Conservation (phyloP, 192 early-diverging fungal species). For the Coemansia pectinata region DNA sequence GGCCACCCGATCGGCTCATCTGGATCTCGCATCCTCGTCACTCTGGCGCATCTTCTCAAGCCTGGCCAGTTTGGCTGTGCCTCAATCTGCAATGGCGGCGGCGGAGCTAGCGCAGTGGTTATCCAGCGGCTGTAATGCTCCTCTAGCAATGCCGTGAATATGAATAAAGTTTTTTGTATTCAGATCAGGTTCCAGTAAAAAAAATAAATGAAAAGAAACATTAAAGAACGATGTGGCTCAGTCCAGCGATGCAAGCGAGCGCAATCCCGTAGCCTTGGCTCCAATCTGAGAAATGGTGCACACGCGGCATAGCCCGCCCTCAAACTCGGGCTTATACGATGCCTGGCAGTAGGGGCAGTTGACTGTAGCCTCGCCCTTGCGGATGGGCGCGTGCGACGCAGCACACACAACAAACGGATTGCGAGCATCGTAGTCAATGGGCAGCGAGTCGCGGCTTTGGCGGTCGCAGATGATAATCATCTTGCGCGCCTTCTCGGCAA, state of each 20-base stretch:
- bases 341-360: constrained; percentile 89
- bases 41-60: constrained; percentile 79
- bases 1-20: constrained; percentile 86
- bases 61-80: constrained; percentile 79
- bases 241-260: constrained; percentile 33
- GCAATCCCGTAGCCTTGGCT: constrained; percentile 71
- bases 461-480: constrained; percentile 76
- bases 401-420: constrained; percentile 93
- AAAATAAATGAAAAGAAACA: background rate
- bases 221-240: background rate
- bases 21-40: constrained; percentile 80
- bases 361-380: constrained; percentile 76
- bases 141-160: background rate
- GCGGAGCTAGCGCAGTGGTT: constrained; percentile 70
- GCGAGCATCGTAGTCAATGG: constrained; percentile 91
- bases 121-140: constrained; percentile 57
- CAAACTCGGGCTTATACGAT: constrained; percentile 81
- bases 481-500: constrained; percentile 80
- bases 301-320: constrained; percentile 76
- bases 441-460: constrained; percentile 76
- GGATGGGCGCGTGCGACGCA: constrained; percentile 84
- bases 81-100: constrained; percentile 83
- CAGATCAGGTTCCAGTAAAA: background rate
- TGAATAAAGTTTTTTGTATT: no score
- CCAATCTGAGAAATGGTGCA: constrained; percentile 89